These are phyloP conservation scores for Abelmoschus esculentus DNA, from an alignment of 345 rosid species.

Conservation along the genomic window DNA sequence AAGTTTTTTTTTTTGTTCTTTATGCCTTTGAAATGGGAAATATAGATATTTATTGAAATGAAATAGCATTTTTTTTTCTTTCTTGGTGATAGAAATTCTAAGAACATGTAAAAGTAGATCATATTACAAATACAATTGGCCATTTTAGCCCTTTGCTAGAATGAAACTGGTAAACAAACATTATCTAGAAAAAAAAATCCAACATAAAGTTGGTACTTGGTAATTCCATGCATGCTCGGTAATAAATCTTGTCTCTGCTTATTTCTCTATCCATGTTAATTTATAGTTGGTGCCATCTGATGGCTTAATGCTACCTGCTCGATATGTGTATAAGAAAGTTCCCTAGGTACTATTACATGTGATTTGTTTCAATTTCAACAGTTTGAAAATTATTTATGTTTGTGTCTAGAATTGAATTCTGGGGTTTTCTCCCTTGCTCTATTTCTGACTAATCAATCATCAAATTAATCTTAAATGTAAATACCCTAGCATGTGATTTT, in stretches of 20 bases:
- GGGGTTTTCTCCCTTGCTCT: neutral
- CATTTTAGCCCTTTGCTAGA: neutral
- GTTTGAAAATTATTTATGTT: neutral
- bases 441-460: neutral
- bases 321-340: neutral
- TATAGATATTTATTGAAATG: neutral
- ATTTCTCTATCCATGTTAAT: neutral
- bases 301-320: neutral
- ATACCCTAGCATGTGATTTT: neutral
- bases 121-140: neutral
- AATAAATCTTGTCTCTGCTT: neutral
- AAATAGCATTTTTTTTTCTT: neutral
- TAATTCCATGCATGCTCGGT: neutral
- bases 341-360: neutral
- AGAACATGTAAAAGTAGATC: neutral
- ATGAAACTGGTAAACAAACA: neutral
- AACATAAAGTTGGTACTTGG: neutral
- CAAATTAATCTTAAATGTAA: neutral
- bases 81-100: neutral
- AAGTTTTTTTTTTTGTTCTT: neutral
- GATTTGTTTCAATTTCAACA: neutral
- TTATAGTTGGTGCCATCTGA: neutral
- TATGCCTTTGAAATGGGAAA: neutral
- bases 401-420: neutral
- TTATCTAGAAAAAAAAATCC: neutral